Evolutionary conservation across 1,284 basidiomycete species (phyloP).

Genomic region (Marasmius oreades): DNA sequence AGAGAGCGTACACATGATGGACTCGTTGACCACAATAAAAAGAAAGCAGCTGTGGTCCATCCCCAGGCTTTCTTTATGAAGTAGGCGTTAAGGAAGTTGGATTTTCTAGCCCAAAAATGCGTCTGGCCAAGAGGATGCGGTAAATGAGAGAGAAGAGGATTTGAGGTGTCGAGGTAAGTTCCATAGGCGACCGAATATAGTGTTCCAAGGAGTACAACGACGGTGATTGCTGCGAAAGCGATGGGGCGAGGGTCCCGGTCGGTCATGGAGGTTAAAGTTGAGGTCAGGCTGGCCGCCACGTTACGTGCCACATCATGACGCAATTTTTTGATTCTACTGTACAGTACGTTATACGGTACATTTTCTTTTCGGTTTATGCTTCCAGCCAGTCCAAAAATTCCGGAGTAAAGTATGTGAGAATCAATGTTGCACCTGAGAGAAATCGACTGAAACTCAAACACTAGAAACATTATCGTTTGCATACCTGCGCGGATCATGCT

Average conservation of each 20-base stretch:
- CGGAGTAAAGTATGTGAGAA: slow-evolving; percentile 94
- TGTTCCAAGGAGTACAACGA: slow-evolving; percentile 34
- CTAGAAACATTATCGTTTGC: slow-evolving; percentile 22
- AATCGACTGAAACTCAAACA: slow-evolving; percentile 7
- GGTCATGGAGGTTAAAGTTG: slow-evolving; percentile 17
- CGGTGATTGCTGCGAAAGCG: slow-evolving; percentile 29
- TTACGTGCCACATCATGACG: too few species aligned
- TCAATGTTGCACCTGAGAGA: slow-evolving; percentile 75
- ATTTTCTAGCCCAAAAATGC: slow-evolving; percentile 80
- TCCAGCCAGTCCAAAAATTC: slow-evolving; percentile 92
- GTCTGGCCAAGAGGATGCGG: slow-evolving; percentile 65
- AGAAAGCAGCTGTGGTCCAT: slow-evolving; percentile 78
- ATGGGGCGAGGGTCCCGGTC: slow-evolving; percentile 30
- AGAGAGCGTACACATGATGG: slow-evolving; percentile 38
- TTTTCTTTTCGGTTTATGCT: slow-evolving; percentile 22
- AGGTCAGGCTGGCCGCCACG: too few species aligned
- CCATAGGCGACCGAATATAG: slow-evolving; percentile 37
- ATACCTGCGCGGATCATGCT: slow-evolving; percentile 88
- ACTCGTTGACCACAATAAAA: slow-evolving; percentile 55
- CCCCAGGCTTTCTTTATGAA: slow-evolving; percentile 93
- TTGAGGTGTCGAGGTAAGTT: slow-evolving; percentile 66
- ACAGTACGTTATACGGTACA: neutral
- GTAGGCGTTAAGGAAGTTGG: slow-evolving; percentile 78
- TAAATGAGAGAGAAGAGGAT: slow-evolving; percentile 62
- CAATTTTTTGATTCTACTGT: too few species aligned